phyloP scores from a whole-genome alignment of 805 yeast species.

The Saccharomycopsis sp. region DNA sequence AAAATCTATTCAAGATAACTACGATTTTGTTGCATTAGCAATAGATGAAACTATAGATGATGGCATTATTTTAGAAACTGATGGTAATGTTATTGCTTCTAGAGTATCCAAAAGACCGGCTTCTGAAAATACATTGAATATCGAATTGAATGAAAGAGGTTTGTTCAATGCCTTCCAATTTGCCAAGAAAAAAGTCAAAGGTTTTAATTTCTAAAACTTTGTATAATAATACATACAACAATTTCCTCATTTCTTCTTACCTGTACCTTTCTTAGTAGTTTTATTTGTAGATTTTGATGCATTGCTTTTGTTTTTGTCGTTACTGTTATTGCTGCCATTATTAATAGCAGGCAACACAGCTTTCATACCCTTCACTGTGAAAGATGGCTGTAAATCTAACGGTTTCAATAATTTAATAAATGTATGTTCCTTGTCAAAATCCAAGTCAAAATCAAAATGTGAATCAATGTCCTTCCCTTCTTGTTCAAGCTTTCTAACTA shows the following conservation, averaged over 20 bases:
- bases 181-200: constrained; percentile 60
- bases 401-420: constrained; percentile 50
- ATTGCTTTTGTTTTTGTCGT: constrained; percentile 23
- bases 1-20: constrained; percentile 68
- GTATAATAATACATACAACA: neutral
- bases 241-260: constrained; percentile 23
- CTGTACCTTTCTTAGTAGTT: constrained; percentile 25
- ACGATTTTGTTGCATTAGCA: constrained; percentile 78
- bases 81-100: constrained; percentile 77
- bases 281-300: too few relatives aligned
- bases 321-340: constrained; percentile 24
- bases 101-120: constrained; percentile 87
- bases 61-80: constrained; percentile 87
- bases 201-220: constrained; percentile 21
- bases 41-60: constrained; percentile 92
- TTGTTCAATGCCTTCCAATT: constrained; percentile 80
- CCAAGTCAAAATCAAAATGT: constrained; percentile 33
- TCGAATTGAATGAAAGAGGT: constrained; percentile 69
- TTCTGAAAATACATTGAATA: constrained; percentile 51
- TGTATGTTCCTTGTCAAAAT: constrained; percentile 68
- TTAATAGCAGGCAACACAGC: constrained; percentile 44
- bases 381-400: constrained; percentile 55
- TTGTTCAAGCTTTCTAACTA: constrained; percentile 25
- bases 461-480: neutral
- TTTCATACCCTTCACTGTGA: constrained; percentile 70